Evolutionary conservation across 1,284 basidiomycete species (phyloP), one percentile per base, ranked within the genome.

Genomic region (Moesziomyces sp.): DNA sequence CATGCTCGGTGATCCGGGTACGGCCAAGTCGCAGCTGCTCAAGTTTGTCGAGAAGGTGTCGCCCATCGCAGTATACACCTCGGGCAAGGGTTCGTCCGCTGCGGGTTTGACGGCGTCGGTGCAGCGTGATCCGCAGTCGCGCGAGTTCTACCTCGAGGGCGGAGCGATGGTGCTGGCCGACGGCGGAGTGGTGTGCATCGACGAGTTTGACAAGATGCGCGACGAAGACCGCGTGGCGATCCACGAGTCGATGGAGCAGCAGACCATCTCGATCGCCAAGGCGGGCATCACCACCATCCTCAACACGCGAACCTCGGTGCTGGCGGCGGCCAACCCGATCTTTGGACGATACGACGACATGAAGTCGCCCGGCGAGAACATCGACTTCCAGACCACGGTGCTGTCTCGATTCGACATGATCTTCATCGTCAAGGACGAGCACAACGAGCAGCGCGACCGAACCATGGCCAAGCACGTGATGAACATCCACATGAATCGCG

Each of bases 181-280:
- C 83, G 94, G 93, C 5, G 97, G 97, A 28, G 95, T 99, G 16
- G 97, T 99, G 21, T 99, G 97, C 84, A 99, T 99, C 81, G 97
- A 99, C 83, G 97, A 99, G 85, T 99, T 99, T 80, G 97, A 99
- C 87, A 99, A 99, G 88, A 99, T 99, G 97, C 88, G 96, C 30
- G 97, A 99, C 82, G 96, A 98, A 85, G 97, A 99, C 83, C 90
- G 97, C 64, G 97, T 99, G 2, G 97, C 97, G 0, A 99, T 99
- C 68, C 97, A 99, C 86, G 97, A 99, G 86, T 97, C 96, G 18
- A 99, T 99, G 96, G 96, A 99, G 83, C 96, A 99, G 84, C 96
- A 99, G 84, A 99, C 96, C 0, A 99, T 99, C 77, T 99, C 97
- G 3, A 98, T 99, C 76, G 96, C 96, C 38, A 99, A 99, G 85